These are phyloP conservation scores for Pichia cabralensis DNA, from an alignment of 805 yeast genomes.

Conservation along the genomic window DNA sequence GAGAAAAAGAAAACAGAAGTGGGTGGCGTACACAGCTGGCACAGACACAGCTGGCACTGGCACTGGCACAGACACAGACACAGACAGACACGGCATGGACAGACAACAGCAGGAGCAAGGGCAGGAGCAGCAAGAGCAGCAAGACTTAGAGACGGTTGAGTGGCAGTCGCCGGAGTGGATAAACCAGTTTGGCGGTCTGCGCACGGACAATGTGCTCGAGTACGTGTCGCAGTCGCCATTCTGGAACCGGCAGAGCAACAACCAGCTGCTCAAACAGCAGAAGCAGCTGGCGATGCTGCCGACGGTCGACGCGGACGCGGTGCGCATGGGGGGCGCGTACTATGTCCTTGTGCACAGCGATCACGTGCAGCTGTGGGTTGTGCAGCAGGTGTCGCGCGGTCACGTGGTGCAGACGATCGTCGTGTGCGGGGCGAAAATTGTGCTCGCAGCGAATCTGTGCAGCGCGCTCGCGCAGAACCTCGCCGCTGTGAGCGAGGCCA, in stretches of 20 bases:
- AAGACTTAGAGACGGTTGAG: slow-evolving; percentile 70
- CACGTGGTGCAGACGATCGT: too few species aligned
- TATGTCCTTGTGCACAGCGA: slow-evolving; percentile 64
- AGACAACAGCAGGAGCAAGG: too few species aligned
- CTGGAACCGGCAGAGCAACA: slow-evolving; percentile 87
- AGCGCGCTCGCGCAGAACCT: too few species aligned
- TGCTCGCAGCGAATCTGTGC: too few species aligned
- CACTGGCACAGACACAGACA: too few species aligned
- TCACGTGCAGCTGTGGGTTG: slow-evolving; percentile 87
- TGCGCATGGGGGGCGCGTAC: slow-evolving; percentile 78
- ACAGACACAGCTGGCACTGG: too few species aligned
- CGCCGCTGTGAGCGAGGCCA: too few species aligned
- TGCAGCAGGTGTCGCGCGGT: slow-evolving; percentile 59
- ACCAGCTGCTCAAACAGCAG: slow-evolving; percentile 94
- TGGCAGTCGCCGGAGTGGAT: slow-evolving; percentile 99
- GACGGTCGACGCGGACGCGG: slow-evolving; percentile 39
- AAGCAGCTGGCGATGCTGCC: slow-evolving; percentile 36
- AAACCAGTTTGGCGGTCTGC: slow-evolving; percentile 73
- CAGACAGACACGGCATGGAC: too few species aligned
- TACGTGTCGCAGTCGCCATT: slow-evolving; percentile 93
- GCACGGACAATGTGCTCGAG: slow-evolving; percentile 85
- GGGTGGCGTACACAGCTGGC: too few species aligned
- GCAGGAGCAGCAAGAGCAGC: too few species aligned
- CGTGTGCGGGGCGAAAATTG: too few species aligned
- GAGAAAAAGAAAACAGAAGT: too few species aligned